These are phyloP conservation scores for Lepidium africanum DNA, from an alignment of 345 rosid genomes.

Conservation along the genomic window DNA sequence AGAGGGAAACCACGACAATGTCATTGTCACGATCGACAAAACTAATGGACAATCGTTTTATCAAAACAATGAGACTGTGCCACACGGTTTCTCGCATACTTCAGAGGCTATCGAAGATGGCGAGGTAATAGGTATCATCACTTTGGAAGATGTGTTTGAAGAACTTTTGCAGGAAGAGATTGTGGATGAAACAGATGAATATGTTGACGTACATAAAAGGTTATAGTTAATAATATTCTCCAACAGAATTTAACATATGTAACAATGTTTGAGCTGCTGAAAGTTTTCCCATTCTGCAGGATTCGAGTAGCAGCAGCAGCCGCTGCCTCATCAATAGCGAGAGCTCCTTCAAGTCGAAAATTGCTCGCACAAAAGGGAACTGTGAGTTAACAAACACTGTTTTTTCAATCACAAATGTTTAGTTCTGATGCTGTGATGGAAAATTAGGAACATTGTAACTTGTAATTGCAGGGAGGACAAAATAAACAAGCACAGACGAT, in stretches of 20 bases:
- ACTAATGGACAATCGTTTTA: conserved; percentile 24
- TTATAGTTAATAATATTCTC: background rate
- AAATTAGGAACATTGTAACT: background rate
- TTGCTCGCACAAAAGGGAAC: conserved; percentile 40
- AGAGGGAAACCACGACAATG: conserved; percentile 45
- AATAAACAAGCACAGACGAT: conserved; percentile 16
- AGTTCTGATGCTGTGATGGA: background rate
- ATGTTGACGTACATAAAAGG: conserved; percentile 97
- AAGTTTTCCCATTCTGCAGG: conserved; percentile 33
- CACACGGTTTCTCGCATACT: conserved; percentile 30
- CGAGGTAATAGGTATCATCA: conserved; percentile 91
- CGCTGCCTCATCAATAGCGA: conserved; percentile 89
- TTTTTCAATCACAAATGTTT: background rate
- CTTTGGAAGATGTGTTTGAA: conserved; percentile 96
- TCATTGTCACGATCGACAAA: conserved; percentile 65
- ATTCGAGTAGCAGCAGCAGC: conserved; percentile 95
- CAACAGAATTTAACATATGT: background rate
- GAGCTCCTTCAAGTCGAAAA: conserved; percentile 85
- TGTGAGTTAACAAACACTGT: conserved; percentile 6
- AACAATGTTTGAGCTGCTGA: background rate
- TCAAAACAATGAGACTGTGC: conserved; percentile 31
- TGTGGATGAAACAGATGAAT: conserved; percentile 98
- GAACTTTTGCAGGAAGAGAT: conserved; percentile 97
- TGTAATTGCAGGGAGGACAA: conserved; percentile 21
- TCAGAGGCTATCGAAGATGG: conserved; percentile 88